phyloP scores from a whole-genome alignment of 495 filamentous ascomycete species.

The Margaritispora aquatica region DNA sequence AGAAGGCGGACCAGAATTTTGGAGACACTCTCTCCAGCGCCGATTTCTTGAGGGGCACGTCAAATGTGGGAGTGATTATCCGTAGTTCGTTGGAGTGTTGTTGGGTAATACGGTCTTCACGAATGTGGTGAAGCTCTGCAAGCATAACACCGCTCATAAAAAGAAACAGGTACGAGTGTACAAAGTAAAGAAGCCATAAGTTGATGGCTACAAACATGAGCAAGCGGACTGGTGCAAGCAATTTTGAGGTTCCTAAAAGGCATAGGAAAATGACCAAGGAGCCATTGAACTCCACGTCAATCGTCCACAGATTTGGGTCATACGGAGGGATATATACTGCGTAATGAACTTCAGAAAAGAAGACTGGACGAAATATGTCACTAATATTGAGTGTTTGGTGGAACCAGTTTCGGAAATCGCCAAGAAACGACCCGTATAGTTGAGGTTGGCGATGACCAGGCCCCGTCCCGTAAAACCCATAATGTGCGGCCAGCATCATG shows the following conservation, averaged over 20 bases:
- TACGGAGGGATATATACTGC: constrained; percentile 28
- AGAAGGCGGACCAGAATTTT: neutral
- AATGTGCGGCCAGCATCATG: constrained; percentile 5
- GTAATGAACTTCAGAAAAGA: neutral
- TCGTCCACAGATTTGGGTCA: constrained; percentile 65
- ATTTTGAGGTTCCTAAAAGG: constrained; percentile 45
- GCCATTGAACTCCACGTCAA: constrained; percentile 59
- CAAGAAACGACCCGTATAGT: neutral
- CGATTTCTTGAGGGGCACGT: neutral
- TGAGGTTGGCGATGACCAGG: neutral
- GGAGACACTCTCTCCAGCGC: neutral
- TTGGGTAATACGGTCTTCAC: constrained; percentile 46
- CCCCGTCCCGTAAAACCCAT: constrained; percentile 1
- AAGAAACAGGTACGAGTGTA: constrained; percentile 39
- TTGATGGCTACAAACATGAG: constrained; percentile 35
- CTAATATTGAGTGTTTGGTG: neutral
- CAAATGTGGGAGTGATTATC: too few relatives aligned
- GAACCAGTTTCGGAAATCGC: neutral
- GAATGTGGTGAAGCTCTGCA: constrained; percentile 47
- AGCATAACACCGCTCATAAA: constrained; percentile 53
- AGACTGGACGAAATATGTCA: constrained; percentile 1
- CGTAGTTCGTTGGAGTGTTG: neutral
- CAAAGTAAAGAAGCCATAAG: constrained; percentile 48
- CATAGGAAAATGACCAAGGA: constrained; percentile 58
- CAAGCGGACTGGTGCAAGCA: constrained; percentile 38